Base-by-base conservation (phyloP, 1,284 basidiomycete genomes). In the Phenoliferia sp. region DNA sequence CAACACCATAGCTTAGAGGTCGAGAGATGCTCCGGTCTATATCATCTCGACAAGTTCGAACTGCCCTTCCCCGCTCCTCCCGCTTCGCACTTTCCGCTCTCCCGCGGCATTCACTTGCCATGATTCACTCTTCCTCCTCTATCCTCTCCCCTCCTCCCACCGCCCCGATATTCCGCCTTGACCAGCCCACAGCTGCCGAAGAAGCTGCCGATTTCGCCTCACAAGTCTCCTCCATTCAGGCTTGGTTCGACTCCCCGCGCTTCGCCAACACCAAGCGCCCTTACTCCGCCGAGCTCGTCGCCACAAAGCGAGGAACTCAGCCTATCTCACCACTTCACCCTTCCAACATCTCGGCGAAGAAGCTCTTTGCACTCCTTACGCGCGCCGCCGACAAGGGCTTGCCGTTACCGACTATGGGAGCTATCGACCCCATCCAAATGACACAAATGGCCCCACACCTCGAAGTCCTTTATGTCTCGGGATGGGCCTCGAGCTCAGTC, bases 361-460 rank as follows among this genome's bases (percentile, higher is more conserved):
- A 99, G 81, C 85, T 97, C 55, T 96, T 86, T 84, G 80, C 79
- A 6, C 77, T 87, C 65, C 84, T 95, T 71, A 81, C 83, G 59
- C 81, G 87, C 73, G 90, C 90, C 75, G 87, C 85, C 63, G 85
- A 84, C 78, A 82, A 82, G 64, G 85, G 87, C 33, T 89, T 90
- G 9, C 48, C 15, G 28, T 16, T 34, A 2, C n/a, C 50, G 32
- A 61, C 32, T 29, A 44, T 93, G 60, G 33, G 39, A 36, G 67
- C 60, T 57, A 59, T 99, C 71, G 96, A 99, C 81, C 93, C 94
- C 2, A 94, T 99, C 19, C 95, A 99, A 82, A 85, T 86, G 50
- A 85, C 85, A 0, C 95, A 99, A 80, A 97, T 98, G 94, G 96
- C 94, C 9, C 85, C 86, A 75, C 86, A 94, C 80, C 92, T 96